Conservation (phyloP, 805 yeast species). For the Ogataea philodendri region DNA sequence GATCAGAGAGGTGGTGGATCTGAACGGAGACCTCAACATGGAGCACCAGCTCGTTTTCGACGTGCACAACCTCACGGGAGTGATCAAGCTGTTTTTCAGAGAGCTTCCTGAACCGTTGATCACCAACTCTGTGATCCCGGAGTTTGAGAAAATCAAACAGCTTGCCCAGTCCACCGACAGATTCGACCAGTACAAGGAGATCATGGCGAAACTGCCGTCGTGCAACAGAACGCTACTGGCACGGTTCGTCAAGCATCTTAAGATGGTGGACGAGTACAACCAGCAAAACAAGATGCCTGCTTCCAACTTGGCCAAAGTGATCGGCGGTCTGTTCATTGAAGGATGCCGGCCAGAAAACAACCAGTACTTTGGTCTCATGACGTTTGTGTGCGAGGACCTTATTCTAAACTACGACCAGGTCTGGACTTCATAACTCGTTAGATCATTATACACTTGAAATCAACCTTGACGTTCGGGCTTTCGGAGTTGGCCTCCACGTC, state of each 20-base stretch:
- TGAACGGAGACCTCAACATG: conserved; percentile 45
- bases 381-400: conserved; percentile 49
- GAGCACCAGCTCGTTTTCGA: conserved; percentile 50
- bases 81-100: conserved; percentile 78
- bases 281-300: conserved; percentile 82
- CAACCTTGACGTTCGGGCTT: conserved; percentile 65
- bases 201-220: conserved; percentile 48
- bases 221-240: conserved; percentile 68
- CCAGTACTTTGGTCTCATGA: conserved; percentile 54
- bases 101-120: conserved; percentile 85
- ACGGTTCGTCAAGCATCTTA: conserved; percentile 66
- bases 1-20: conserved; percentile 45
- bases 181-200: conserved; percentile 25
- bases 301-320: conserved; percentile 86
- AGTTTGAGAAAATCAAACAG: conserved; percentile 43
- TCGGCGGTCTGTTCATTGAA: conserved; percentile 62
- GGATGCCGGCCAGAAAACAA: conserved; percentile 48
- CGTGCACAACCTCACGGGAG: conserved; percentile 82
- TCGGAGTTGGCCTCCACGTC: conserved; percentile 65
- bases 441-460: conserved; percentile 40
- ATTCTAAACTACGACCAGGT: conserved; percentile 42
- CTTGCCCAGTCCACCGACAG: conserved; percentile 24
- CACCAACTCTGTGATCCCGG: conserved; percentile 61
- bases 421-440: conserved; percentile 24
- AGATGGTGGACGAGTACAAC: conserved; percentile 62